Evolutionary conservation across 257 asterid genomes (phyloP), one percentile per base, ranked within the genome.

Genomic region (Salvia miltiorrhiza): DNA sequence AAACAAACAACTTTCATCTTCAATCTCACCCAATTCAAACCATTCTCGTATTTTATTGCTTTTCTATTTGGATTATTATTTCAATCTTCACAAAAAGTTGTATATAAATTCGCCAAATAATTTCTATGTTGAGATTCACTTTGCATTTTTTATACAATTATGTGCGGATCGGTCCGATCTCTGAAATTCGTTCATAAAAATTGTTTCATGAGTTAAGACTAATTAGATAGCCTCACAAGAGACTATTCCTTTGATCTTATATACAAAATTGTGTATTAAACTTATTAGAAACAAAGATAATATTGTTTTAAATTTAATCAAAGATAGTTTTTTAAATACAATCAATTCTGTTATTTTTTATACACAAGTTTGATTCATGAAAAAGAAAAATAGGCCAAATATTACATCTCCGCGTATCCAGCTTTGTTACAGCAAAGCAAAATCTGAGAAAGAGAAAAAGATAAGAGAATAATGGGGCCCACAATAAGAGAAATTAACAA

Each of bases 341-440:
- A 37, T 37, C 9, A 30, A 30, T 30, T 30, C 3, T 30, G 5
- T 26, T 26, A 26, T 26, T 26, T 30, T 30, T 13, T 12, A n/a
- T 13, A n/a, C 26, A 50, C 9, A 53, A 53, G 12, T 1, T 21
- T 53, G 59, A 12, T 10, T 21, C n/a, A 0, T 23, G 23, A 12
- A 52, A 50, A 21, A 9, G 7, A 19, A 14, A 41, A 43, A 57
- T 17, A 13, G 26, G 57, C 44, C 44, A 40, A 55, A 50, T 35
- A 35, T 7, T 6, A 26, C 4, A 19, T 30, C 26, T 28, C 28
- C 61, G 69, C 55, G 55, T 79, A 47, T 76, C 73, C 80, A 79
- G 83, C 78, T 55, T 67, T 53, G 63, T 62, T 62, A 67, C 80
- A 75, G 80, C 80, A 75, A 74, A 67, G 28, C 17, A 23, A 41